phyloP scores from a whole-genome alignment of 352 stramenopile species.

The Globisporangium solare region DNA sequence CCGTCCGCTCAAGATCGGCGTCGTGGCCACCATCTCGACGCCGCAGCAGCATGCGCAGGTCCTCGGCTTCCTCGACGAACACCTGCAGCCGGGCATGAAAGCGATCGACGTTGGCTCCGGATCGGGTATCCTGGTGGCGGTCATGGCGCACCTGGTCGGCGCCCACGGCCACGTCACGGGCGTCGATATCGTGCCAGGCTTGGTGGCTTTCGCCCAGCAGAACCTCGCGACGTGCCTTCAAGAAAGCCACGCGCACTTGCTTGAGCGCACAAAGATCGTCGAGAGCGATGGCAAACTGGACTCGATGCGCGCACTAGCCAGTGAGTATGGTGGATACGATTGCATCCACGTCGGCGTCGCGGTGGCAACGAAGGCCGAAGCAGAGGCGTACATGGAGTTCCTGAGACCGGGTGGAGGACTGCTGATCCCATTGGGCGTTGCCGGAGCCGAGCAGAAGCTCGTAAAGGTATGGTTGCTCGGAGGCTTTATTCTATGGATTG shows the following conservation, averaged over 20 bases:
- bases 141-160: slow-evolving; percentile 74
- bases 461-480: slow-evolving; percentile 47
- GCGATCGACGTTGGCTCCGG: slow-evolving; percentile 76
- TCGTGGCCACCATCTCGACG: slow-evolving; percentile 81
- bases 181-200: slow-evolving; percentile 75
- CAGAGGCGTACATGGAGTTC: slow-evolving; percentile 59
- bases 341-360: slow-evolving; percentile 81
- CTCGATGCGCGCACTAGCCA: slow-evolving; percentile 22
- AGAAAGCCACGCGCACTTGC: slow-evolving; percentile 17
- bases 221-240: slow-evolving; percentile 55
- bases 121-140: slow-evolving; percentile 73
- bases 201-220: slow-evolving; percentile 58
- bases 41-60: slow-evolving; percentile 84
- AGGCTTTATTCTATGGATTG: not conserved
- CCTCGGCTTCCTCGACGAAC: slow-evolving; percentile 51
- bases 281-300: slow-evolving; percentile 35
- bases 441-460: slow-evolving; percentile 66
- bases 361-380: slow-evolving; percentile 68
- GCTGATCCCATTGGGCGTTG: slow-evolving; percentile 59
- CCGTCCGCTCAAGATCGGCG: slow-evolving; percentile 68
- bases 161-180: slow-evolving; percentile 47
- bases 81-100: slow-evolving; percentile 55
- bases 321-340: slow-evolving; percentile 35
- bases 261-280: slow-evolving; percentile 36
- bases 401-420: slow-evolving; percentile 68